A percentile compares a stretch with the other conserved stretches of the same genome.
These are phyloP conservation scores for Bolboschoenoplectus hybrid DNA, from an alignment of 202 grass and related monocot genomes.

Conservation along the genomic window DNA sequence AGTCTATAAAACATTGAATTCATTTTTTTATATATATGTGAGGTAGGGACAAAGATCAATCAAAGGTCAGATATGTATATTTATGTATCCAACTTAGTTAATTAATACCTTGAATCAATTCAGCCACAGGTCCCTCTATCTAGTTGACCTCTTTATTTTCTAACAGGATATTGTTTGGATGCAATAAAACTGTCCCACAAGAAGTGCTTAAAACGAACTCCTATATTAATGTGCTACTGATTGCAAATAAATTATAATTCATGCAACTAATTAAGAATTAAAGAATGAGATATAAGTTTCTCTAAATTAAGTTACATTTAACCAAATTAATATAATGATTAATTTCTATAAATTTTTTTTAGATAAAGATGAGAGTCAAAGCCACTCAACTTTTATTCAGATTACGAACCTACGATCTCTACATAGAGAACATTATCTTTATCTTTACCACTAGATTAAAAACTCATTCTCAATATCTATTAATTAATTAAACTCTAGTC, in stretches of 20 bases:
- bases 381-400: no score
- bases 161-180: neutral
- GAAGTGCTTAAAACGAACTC: neutral
- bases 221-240: neutral
- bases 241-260: neutral
- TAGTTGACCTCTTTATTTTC: constrained; percentile 24
- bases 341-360: neutral
- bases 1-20: constrained; percentile 28
- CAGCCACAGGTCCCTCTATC: constrained; percentile 21
- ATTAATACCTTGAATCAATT: neutral
- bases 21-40: neutral
- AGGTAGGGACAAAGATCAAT: constrained; percentile 24
- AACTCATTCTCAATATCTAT: no score
- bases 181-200: constrained; percentile 24
- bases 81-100: neutral
- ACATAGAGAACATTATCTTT: no score
- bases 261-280: no score
- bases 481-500: neutral
- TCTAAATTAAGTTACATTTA: neutral
- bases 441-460: no score
- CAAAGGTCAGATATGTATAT: constrained; percentile 32
- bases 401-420: no score
- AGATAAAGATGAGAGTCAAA: no score
- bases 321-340: neutral
- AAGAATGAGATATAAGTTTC: neutral